Evolutionary conservation across 2,329 filamentous ascomycete species (phyloP), one percentile per base, ranked within the genome.

Genomic region (Microcyclospora tardicrescens): DNA sequence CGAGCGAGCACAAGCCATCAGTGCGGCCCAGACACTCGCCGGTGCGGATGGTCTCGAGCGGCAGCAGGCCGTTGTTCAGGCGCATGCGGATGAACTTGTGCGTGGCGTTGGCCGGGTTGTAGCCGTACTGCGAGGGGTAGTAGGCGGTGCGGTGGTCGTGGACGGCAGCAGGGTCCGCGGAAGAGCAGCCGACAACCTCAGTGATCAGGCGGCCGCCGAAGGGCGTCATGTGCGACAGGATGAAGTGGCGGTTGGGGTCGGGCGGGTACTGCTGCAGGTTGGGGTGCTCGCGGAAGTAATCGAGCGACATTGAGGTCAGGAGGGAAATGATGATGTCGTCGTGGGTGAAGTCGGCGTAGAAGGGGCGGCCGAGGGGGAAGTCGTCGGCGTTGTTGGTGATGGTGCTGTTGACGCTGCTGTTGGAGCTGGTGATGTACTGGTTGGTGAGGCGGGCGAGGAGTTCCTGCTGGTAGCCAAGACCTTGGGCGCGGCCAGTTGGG

Each of bases 121-220:
- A 71, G 33, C 66, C 67, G 42, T 69, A 68, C 39, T 67, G 62
- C 0, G 45, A 51, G 0, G 61, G 59, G 31, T 58, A 59, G 52
- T 71, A 71, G 12, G 58, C 48, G 0, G 61, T 61, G 16, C 60
- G 55, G 30, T 67, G 48, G 2, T 55, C 43, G 28, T 61, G 59
- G 2, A 64, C 61, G 1, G 62, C 52, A 4, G 48, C 48, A 0
- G 72, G 67, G 34, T 64, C 41, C 1, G 60, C 35, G 0, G 44
- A 39, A 2, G 60, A 55, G 47, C 72, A 75, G 28, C 67, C 70
- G 45, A 74, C 69, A 19, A 73, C 63, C 54, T 76, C 72, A 2
- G 72, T 72, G 33, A 72, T 59, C 24, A 76, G 60, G 13, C 68
- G 64, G 3, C 64, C 71, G 15, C 68, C 71, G 43, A 75, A 75